Evolutionary conservation across 2,329 filamentous ascomycete genomes (phyloP).

Genomic region (Chalaropsis ovoidea): DNA sequence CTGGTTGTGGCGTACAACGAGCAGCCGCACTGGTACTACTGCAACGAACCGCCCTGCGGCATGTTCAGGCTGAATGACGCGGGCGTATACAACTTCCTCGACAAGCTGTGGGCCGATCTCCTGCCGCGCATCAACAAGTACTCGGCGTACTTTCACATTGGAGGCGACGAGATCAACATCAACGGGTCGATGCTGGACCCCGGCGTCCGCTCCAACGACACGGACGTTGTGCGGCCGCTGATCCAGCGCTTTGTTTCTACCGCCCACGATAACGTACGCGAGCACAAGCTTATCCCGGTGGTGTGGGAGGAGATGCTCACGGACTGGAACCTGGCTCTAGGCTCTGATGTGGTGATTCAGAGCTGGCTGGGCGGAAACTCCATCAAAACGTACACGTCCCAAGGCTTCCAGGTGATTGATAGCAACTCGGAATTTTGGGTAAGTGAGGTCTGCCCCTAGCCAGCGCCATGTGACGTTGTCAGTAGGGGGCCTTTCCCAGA

Average conservation of each 20-base stretch:
- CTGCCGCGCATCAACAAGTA: constrained; percentile 61
- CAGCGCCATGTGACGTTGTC: constrained; percentile 5
- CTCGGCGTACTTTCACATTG: constrained; percentile 69
- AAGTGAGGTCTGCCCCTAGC: constrained; percentile 33
- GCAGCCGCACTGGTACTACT: constrained; percentile 49
- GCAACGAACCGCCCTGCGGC: constrained; percentile 54
- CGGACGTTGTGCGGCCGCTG: constrained; percentile 57
- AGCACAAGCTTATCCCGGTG: constrained; percentile 57
- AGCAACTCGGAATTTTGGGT: constrained; percentile 73
- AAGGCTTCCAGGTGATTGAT: constrained; percentile 61
- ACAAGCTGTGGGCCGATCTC: constrained; percentile 63
- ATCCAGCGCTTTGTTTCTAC: constrained; percentile 67
- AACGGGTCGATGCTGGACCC: constrained; percentile 66
- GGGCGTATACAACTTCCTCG: constrained; percentile 59
- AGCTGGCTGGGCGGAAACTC: constrained; percentile 60
- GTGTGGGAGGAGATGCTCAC: constrained; percentile 85
- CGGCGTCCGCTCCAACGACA: constrained; percentile 56
- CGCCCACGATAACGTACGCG: constrained; percentile 55
- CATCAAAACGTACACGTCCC: constrained; percentile 48
- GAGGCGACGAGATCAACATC: constrained; percentile 76
- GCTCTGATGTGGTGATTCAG: constrained; percentile 63
- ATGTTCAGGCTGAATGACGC: constrained; percentile 67
- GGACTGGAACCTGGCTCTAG: constrained; percentile 65
- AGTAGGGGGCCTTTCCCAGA: not conserved
- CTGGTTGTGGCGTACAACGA: constrained; percentile 56